These are phyloP conservation scores for Trifolium fragiferum DNA, from an alignment of 306 rosid genomes.

Conservation along the genomic window DNA sequence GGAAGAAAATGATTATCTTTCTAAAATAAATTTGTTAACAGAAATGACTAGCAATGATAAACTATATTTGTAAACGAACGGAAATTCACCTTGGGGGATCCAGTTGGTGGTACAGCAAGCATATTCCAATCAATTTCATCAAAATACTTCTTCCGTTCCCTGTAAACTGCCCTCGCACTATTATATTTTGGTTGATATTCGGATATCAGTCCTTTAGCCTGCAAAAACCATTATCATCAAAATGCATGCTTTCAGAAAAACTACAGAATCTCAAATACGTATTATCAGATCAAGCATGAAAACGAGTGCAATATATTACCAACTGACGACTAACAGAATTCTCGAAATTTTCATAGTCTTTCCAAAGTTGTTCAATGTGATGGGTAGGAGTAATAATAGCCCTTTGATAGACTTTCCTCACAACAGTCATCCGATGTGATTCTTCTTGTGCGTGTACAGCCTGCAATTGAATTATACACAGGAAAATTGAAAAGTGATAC, in stretches of 20 bases:
- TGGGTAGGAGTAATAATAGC: conserved; percentile 94
- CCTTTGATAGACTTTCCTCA: conserved; percentile 82
- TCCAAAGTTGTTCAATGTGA: conserved; percentile 96
- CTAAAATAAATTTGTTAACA: neutral
- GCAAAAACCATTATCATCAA: conserved; percentile 51
- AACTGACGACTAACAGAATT: conserved; percentile 93
- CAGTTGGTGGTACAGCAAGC: conserved; percentile 96
- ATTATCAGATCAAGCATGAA: conserved; percentile 34
- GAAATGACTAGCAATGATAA: neutral
- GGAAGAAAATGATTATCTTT: neutral
- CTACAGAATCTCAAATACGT: conserved; percentile 19
- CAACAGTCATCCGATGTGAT: conserved; percentile 83
- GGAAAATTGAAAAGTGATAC: conserved; percentile 14
- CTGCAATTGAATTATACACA: conserved; percentile 48
- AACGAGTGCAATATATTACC: conserved; percentile 57
- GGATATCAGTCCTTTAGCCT: conserved; percentile 94
- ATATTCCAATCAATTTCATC: conserved; percentile 91
- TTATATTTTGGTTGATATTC: conserved; percentile 91
- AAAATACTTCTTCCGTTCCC: conserved; percentile 88
- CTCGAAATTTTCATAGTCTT: conserved; percentile 90
- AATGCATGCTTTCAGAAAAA: conserved; percentile 20
- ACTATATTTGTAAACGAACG: conserved; percentile 34
- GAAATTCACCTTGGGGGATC: conserved; percentile 77
- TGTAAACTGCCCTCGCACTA: conserved; percentile 93
- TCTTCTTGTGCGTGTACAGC: conserved; percentile 75